Percentiles rank a stretch among this genome's conserved stretches.
Evolutionary conservation across 169 alveolate genomes (phyloP).

Genomic region (Cryptosporidium baileyi): DNA sequence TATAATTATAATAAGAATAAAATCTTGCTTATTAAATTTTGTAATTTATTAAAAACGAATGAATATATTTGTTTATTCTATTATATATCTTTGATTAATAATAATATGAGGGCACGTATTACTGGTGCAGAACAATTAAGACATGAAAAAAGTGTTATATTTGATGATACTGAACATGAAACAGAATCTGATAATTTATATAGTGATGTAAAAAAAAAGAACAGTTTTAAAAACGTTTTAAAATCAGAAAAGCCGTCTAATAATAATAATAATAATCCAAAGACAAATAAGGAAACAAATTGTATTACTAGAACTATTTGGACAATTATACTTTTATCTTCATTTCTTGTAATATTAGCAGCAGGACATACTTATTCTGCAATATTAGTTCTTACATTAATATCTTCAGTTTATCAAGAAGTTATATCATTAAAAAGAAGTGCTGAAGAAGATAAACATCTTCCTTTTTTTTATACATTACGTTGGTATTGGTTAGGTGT

Average conservation of each 20-base stretch:
- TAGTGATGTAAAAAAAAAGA: conserved; percentile 1
- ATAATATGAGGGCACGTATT: neutral
- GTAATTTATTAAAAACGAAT: no score
- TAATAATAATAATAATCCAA: neutral
- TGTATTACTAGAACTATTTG: conserved; percentile 77
- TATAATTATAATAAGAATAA: neutral
- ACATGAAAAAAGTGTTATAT: conserved; percentile 5
- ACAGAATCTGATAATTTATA: conserved; percentile 53
- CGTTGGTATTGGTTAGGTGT: conserved; percentile 82
- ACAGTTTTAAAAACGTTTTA: neutral
- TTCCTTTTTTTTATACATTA: conserved; percentile 76
- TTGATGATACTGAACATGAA: conserved; percentile 58
- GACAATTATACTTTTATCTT: conserved; percentile 80
- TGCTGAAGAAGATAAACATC: conserved; percentile 76
- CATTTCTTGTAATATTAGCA: conserved; percentile 80
- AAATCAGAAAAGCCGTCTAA: neutral
- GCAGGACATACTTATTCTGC: conserved; percentile 90
- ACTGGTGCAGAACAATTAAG: neutral
- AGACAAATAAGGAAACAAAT: conserved; percentile 11
- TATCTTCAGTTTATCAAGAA: conserved; percentile 76
- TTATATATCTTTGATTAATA: no score
- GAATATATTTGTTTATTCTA: no score
- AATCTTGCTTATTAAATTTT: neutral
- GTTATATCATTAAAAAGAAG: conserved; percentile 80
- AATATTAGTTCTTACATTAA: conserved; percentile 79